Base-by-base conservation (phyloP, 2,329 filamentous ascomycete species). In the Colletotrichum musae region DNA sequence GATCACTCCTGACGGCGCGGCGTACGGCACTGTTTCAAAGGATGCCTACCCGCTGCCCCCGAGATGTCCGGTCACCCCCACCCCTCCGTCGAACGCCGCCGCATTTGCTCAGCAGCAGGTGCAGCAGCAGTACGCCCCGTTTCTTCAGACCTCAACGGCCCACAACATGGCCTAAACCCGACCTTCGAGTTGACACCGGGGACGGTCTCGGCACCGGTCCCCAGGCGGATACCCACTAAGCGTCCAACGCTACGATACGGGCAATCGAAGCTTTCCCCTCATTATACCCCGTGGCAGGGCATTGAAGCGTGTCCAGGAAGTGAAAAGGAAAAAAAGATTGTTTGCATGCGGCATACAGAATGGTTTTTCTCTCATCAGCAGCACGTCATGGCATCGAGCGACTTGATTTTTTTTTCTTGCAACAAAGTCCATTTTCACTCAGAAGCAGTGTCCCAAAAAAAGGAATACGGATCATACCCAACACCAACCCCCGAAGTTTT, bases 1-100 rank as follows among this genome's bases (percentile, higher is more conserved):
- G 1, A 95, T 96, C 77, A 96, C 94, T 0, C 94, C 94, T 5
- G 93, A 95, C 71, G 88, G 89, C 7, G 85, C 87, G 59, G 85
- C 83, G 73, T 90, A 90, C 61, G 83, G 79, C 36, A 80, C 81
- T 57, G 79, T 81, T 74, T 78, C 80, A 58, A 86, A 86, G 75
- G 86, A 88, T 58, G 77, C 74, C 4, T 86, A 87, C 73, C 78
- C 81, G 26, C 61, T 85, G 36, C 84, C 86, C 18, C 85, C 86
- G 24, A 83, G 89, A 63, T 90, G 88, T 74, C 89, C 89, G 0
- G 87, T 91, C 51, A 92, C 89, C 2, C 89, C 89, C 12, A 89
- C 89, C 18, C 89, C 88, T 24, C 81, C 83, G 73, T 79, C 82
- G 71, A 80, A 82, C 73, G 81, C 82, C 61, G 74, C 76, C 64